A percentile compares a stretch with the other conserved stretches of the same genome.
phyloP scores from a whole-genome alignment of 768 basidiomycete species.

The Xerocomellus chrysenteron region DNA sequence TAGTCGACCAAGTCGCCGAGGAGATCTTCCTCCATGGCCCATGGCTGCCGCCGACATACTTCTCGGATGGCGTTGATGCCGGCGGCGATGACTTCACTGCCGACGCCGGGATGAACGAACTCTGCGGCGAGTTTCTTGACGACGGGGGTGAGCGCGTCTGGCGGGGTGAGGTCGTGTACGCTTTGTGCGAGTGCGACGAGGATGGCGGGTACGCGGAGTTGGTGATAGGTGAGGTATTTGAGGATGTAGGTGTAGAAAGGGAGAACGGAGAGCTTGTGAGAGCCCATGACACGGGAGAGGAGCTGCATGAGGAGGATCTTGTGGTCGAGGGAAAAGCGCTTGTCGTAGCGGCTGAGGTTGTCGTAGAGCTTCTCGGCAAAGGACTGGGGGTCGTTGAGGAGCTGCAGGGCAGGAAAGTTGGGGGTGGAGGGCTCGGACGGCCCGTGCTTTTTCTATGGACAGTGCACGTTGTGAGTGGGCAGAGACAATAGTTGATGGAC shows the following conservation, averaged over 20 bases:
- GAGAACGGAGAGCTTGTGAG: constrained; percentile 90
- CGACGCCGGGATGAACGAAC: constrained; percentile 97
- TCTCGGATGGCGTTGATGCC: constrained; percentile 96
- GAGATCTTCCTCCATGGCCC: constrained; percentile 95
- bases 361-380: constrained; percentile 95
- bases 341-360: constrained; percentile 80
- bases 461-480: constrained; percentile 29
- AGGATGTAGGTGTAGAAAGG: constrained; percentile 95
- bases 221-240: constrained; percentile 90
- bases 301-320: constrained; percentile 98
- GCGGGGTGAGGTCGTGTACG: constrained; percentile 92
- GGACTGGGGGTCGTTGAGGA: constrained; percentile 92
- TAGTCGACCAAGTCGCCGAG: constrained; percentile 93
- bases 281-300: constrained; percentile 88
- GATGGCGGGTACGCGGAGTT: constrained; percentile 89
- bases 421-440: constrained; percentile 33
- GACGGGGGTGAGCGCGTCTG: constrained; percentile 86
- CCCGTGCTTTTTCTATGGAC: constrained; percentile 37
- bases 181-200: constrained; percentile 93
- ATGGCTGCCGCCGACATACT: constrained; percentile 91
- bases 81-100: constrained; percentile 91
- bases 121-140: constrained; percentile 90
- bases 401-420: constrained; percentile 91
- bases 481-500: not conserved
- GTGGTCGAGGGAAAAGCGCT: constrained; percentile 94